These are phyloP conservation scores for Nitzschia sp. DNA, from an alignment of 108 stramenopile genomes.

Conservation along the genomic window DNA sequence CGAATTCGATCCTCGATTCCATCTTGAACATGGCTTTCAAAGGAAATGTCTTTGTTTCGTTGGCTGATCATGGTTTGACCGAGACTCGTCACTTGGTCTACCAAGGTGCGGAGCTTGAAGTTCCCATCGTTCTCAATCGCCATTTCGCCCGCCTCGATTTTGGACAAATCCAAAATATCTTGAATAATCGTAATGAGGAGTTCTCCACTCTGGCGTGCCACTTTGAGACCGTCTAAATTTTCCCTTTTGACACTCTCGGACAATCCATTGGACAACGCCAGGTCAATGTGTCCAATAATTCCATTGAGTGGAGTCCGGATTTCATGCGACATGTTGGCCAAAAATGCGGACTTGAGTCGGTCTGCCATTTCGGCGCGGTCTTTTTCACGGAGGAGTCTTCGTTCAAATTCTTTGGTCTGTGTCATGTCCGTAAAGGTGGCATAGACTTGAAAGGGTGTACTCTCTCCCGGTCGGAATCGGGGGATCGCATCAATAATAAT, in stretches of 20 bases:
- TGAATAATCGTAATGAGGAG: slow-evolving; percentile 44
- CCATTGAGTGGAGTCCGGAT: slow-evolving; percentile 64
- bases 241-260: slow-evolving; percentile 6
- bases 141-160: slow-evolving; percentile 52
- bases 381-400: slow-evolving; percentile 18
- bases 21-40: background rate
- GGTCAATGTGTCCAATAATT: slow-evolving; percentile 45
- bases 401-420: slow-evolving; percentile 1
- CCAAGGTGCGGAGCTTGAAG: background rate
- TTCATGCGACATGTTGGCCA: slow-evolving; percentile 58
- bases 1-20: background rate
- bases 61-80: slow-evolving; percentile 9
- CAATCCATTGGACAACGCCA: slow-evolving; percentile 22
- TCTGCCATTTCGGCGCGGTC: slow-evolving; percentile 37
- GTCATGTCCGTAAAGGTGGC: slow-evolving; percentile 17
- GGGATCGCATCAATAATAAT: slow-evolving; percentile 16
- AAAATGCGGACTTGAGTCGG: slow-evolving; percentile 41
- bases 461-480: background rate
- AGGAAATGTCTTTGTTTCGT: slow-evolving; percentile 8
- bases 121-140: slow-evolving; percentile 8
- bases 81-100: slow-evolving; percentile 11
- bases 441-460: slow-evolving; percentile 16
- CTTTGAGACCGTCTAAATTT: slow-evolving; percentile 27
- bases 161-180: slow-evolving; percentile 58
- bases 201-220: slow-evolving; percentile 26